Evolutionary conservation across 1,139 yeast species (phyloP).

Genomic region (Insectozyma bohioensis): DNA sequence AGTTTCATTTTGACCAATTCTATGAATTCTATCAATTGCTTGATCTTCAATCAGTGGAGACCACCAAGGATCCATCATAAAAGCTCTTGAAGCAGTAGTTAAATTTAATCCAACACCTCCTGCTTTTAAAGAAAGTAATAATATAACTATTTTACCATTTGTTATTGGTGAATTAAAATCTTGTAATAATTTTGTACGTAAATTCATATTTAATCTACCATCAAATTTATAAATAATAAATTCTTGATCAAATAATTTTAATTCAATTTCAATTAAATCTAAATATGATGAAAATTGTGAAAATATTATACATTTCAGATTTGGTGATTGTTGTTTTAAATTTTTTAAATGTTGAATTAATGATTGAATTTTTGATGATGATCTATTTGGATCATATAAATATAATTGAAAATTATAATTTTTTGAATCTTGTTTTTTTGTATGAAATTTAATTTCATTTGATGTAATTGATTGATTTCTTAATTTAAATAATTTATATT

Average conservation of each 20-base stretch:
- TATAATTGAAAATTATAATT: conserved; percentile 34
- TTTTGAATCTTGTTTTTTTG: conserved; percentile 22
- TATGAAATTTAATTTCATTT: conserved; percentile 37
- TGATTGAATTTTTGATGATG: conserved; percentile 77
- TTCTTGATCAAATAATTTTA: conserved; percentile 36
- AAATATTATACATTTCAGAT: conserved; percentile 80
- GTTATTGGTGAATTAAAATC: conserved; percentile 44
- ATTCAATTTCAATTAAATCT: conserved; percentile 69
- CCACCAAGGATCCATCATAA: conserved; percentile 99
- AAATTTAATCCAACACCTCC: conserved; percentile 95
- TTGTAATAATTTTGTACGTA: conserved; percentile 61
- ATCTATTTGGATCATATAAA: conserved; percentile 48
- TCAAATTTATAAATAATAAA: conserved; percentile 67
- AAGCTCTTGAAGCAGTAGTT: conserved; percentile 83
- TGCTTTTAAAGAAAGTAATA: conserved; percentile 80
- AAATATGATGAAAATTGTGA: conserved; percentile 87
- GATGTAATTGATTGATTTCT: conserved; percentile 27
- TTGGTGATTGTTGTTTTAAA: conserved; percentile 54
- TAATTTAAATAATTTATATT: conserved; percentile 42
- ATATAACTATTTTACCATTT: conserved; percentile 45
- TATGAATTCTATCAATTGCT: conserved; percentile 90
- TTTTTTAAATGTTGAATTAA: conserved; percentile 57
- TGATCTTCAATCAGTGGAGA: conserved; percentile 92
- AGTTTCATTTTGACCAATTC: conserved; percentile 78
- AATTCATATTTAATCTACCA: conserved; percentile 71